phyloP scores from a whole-genome alignment of 257 asterid genomes.

The Lycium barbarum region DNA sequence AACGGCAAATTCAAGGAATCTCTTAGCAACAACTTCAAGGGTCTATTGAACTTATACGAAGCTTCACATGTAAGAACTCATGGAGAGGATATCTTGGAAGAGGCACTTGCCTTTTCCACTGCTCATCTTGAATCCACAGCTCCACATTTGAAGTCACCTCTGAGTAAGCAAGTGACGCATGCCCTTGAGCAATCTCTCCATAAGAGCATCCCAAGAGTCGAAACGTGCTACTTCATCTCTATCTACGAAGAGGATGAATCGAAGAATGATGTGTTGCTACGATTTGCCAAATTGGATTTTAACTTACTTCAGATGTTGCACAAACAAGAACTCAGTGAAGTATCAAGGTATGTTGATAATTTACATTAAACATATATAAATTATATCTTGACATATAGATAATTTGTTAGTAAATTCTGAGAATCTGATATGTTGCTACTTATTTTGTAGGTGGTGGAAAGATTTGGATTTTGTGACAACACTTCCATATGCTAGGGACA shows the following conservation, averaged over 20 bases:
- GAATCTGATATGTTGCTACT: too few relatives aligned
- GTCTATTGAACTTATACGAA: conserved; percentile 44
- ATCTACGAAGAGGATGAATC: conserved; percentile 36
- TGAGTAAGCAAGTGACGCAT: conserved; percentile 38
- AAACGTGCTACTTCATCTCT: conserved; percentile 37
- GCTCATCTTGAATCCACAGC: conserved; percentile 33
- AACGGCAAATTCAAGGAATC: conserved; percentile 34
- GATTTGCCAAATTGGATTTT: conserved; percentile 45
- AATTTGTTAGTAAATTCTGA: too few relatives aligned
- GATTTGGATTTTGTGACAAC: not conserved
- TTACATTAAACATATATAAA: too few relatives aligned
- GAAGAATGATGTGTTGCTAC: conserved; percentile 34
- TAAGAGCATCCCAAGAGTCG: conserved; percentile 42
- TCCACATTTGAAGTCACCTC: conserved; percentile 28
- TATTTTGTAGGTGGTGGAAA: not conserved
- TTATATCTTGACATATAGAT: too few relatives aligned
- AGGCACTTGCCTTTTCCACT: conserved; percentile 34
- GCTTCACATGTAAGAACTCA: conserved; percentile 48
- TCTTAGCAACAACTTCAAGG: not conserved
- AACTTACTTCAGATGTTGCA: conserved; percentile 44
- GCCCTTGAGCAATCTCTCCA: conserved; percentile 46
- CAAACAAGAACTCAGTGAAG: conserved; percentile 40
- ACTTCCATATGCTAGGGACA: not conserved
- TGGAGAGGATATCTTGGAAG: conserved; percentile 44
- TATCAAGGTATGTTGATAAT: conserved; percentile 51